Base-by-base conservation (phyloP, 352 stramenopile species). In the Pythium chondricola region DNA sequence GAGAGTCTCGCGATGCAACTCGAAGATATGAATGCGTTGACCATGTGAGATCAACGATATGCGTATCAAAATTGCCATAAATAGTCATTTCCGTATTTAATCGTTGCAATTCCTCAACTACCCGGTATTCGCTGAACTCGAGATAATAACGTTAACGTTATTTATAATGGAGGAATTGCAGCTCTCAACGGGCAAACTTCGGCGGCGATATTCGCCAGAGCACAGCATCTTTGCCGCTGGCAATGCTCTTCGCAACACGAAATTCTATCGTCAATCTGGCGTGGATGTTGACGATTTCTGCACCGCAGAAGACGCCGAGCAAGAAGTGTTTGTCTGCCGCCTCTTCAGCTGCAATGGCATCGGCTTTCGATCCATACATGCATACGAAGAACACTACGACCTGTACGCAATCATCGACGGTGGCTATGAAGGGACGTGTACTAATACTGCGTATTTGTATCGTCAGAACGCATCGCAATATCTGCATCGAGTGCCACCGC, bases 341-440 rank as follows among this genome's bases (percentile, higher is more conserved):
- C 51, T 84, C 29, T 54, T 67, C 31, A 68, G 65, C 33, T 84
- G 72, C 51, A 43, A 38, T 1, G 56, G 69, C 27, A 51, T 75
- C 4, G 61, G 26, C 11, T 84, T 82, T 44, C 55, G 58, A n/a
- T 72, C 69, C 16, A 32, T 75, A 27, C 52, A 47, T 17, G 65
- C 59, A 3, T 84, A 82, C 43, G 69, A 84, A 55, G 72, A 84
- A 21, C 72, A 84, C 52, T 84, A 84, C 49, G 67, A 80, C 41
- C 66, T 84, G 72, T 84, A 61, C 46, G 38, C 53, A 20, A 27
- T 42, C 13, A 13, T 14, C 21, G 38, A 29, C 9, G 14, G 43
- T 25, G 7, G 14, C 11, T 22, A 14, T 47, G n/a, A 8, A 33
- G 13, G 13, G 7, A 33, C 29, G 13, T 13, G 7, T 33, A 13